A percentile compares a stretch with the other conserved stretches of the same genome.
phyloP scores from a whole-genome alignment of 2,329 filamentous ascomycete species.

The Phialophora expanda region DNA sequence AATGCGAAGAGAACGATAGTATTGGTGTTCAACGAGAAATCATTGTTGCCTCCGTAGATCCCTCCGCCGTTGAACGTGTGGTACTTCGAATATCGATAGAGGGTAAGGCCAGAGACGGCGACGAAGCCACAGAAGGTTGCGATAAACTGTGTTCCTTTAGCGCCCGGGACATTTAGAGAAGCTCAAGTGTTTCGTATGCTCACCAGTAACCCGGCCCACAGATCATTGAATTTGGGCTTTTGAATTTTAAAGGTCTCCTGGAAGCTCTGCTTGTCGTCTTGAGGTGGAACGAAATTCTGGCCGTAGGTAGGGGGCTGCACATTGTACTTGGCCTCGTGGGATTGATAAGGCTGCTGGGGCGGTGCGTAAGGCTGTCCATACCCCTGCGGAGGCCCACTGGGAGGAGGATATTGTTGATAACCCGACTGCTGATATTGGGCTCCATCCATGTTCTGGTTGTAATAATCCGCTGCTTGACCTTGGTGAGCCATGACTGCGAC shows the following conservation, averaged over 20 bases:
- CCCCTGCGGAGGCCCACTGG: constrained; percentile 27
- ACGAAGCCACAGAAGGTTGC: constrained; percentile 73
- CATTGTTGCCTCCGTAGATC: constrained; percentile 72
- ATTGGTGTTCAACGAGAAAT: constrained; percentile 76
- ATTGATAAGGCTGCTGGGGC: constrained; percentile 26
- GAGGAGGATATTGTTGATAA: constrained; percentile 32
- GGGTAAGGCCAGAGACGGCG: constrained; percentile 74
- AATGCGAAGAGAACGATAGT: constrained; percentile 86
- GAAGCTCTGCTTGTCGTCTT: constrained; percentile 63
- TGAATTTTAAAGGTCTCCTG: constrained; percentile 82
- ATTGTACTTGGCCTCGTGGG: constrained; percentile 34
- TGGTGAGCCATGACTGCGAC: constrained; percentile 36
- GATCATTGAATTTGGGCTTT: constrained; percentile 85
- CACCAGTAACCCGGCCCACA: constrained; percentile 84
- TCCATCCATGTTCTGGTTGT: constrained; percentile 29
- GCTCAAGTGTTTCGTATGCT: constrained; percentile 34
- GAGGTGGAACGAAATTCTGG: constrained; percentile 46
- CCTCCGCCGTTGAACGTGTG: constrained; percentile 69
- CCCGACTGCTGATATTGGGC: constrained; percentile 23
- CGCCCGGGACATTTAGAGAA: neutral
- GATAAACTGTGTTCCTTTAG: constrained; percentile 61
- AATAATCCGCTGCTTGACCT: constrained; percentile 39
- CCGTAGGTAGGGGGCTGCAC: constrained; percentile 47
- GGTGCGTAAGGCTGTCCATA: constrained; percentile 31
- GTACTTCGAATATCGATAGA: constrained; percentile 73